Percentiles rank a stretch among this genome's conserved stretches.
Conservation (phyloP, 2,329 filamentous ascomycete genomes). For the Proliferodiscus dingleyae region DNA sequence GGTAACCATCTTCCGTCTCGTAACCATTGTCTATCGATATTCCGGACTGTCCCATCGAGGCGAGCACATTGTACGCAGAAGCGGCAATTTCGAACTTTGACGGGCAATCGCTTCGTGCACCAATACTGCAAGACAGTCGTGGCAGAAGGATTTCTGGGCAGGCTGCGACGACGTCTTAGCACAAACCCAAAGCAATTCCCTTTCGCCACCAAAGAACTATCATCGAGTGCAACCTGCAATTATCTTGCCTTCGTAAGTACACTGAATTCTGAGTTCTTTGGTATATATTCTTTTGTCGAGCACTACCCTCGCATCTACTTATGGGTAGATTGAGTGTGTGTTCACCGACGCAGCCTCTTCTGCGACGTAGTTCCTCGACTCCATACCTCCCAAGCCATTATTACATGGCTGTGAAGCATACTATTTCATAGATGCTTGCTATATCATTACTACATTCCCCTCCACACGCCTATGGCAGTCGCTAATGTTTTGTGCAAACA, state of each 20-base stretch:
- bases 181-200: too few species aligned
- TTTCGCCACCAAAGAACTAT: too few species aligned
- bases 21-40: conserved; percentile 10
- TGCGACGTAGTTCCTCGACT: neutral
- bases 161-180: too few species aligned
- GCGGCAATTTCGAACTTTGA: conserved; percentile 19
- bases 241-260: too few species aligned
- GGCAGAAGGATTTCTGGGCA: conserved; percentile 12
- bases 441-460: conserved; percentile 18
- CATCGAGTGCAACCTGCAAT: too few species aligned
- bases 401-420: too few species aligned
- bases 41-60: conserved; percentile 11
- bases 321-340: neutral
- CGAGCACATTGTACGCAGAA: conserved; percentile 8
- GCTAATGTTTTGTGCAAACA: conserved; percentile 30
- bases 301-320: neutral
- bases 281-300: conserved; percentile 11
- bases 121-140: conserved; percentile 14
- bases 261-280: too few species aligned
- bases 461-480: conserved; percentile 4
- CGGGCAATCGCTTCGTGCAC: conserved; percentile 11
- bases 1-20: conserved; percentile 11
- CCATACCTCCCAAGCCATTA: neutral
- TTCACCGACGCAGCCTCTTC: neutral
- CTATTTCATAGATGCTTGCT: conserved; percentile 9